Evolutionary conservation across 345 rosid species (phyloP).

Genomic region (Raphanus sativus): DNA sequence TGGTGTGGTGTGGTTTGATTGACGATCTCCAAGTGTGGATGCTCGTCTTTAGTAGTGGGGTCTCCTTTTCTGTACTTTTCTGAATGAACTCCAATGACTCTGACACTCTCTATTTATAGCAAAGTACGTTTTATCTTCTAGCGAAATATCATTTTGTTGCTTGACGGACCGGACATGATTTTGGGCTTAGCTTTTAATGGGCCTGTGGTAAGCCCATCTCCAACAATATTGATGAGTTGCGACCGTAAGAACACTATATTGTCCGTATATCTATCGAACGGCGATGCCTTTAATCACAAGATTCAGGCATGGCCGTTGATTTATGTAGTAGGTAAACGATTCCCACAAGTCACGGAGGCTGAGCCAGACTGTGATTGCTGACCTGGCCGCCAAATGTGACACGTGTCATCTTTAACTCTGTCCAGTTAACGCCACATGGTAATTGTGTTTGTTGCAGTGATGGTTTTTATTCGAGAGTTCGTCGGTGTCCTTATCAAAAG

Average conservation of each 20-base stretch:
- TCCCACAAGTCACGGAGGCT: constrained; percentile 34
- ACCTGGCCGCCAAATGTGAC: constrained; percentile 14
- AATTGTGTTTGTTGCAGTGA: background rate
- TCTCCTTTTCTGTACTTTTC: too few relatives aligned
- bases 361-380: constrained; percentile 1
- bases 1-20: too few relatives aligned
- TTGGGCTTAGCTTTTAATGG: too few relatives aligned
- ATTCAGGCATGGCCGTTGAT: background rate
- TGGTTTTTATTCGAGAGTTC: constrained; percentile 20
- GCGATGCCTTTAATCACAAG: background rate
- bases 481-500: constrained; percentile 31
- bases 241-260: constrained; percentile 16
- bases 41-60: too few relatives aligned
- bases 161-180: too few relatives aligned
- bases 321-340: background rate
- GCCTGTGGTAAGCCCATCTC: too few relatives aligned
- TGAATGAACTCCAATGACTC: too few relatives aligned
- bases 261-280: constrained; percentile 14
- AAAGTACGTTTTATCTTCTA: too few relatives aligned
- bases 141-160: too few relatives aligned
- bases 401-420: constrained; percentile 20
- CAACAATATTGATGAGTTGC: background rate
- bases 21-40: too few relatives aligned
- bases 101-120: too few relatives aligned
- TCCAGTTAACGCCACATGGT: constrained; percentile 7